Evolutionary conservation across 1,139 yeast species (phyloP).

Genomic region (Lodderomyces oxycetoniae): DNA sequence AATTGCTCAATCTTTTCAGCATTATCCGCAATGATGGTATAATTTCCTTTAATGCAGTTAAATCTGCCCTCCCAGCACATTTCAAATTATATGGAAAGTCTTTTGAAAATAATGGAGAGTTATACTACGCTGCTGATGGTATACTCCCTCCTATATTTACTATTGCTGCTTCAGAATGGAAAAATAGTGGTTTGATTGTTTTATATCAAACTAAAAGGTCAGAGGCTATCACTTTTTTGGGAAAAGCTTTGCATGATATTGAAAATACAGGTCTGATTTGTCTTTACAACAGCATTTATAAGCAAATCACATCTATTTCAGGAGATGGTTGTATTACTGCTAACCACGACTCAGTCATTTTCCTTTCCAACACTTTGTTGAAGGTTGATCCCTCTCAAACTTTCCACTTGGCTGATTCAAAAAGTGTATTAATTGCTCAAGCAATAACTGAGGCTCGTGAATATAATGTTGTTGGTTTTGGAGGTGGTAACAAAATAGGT

Average conservation of each 20-base stretch:
- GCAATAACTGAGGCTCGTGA: slow-evolving; percentile 18
- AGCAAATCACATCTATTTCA: slow-evolving; percentile 21
- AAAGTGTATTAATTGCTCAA: slow-evolving; percentile 20
- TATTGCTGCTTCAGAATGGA: slow-evolving; percentile 20
- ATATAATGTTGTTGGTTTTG: slow-evolving; percentile 26
- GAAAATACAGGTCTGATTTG: slow-evolving; percentile 25
- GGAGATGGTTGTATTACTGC: slow-evolving; percentile 28
- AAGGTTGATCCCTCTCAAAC: slow-evolving; percentile 19
- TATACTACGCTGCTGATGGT: slow-evolving; percentile 25
- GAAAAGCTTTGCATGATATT: slow-evolving; percentile 16
- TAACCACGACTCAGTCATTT: slow-evolving; percentile 18
- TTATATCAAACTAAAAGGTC: slow-evolving; percentile 21
- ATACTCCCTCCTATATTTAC: slow-evolving; percentile 18
- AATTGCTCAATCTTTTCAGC: slow-evolving; percentile 12
- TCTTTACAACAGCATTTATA: slow-evolving; percentile 21
- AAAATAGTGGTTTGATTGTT: slow-evolving; percentile 24
- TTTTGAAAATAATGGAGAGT: slow-evolving; percentile 26
- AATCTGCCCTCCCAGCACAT: slow-evolving; percentile 16
- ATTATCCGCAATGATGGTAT: slow-evolving; percentile 21
- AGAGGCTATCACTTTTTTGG: slow-evolving; percentile 20
- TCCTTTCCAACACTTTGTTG: slow-evolving; percentile 17
- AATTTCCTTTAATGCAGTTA: slow-evolving; percentile 21
- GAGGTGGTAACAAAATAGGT: slow-evolving; percentile 24
- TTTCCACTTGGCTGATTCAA: slow-evolving; percentile 19
- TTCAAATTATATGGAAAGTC: slow-evolving; percentile 18